Base-by-base conservation (phyloP, 2,329 filamentous ascomycete species). In the Paraphoma sp. region DNA sequence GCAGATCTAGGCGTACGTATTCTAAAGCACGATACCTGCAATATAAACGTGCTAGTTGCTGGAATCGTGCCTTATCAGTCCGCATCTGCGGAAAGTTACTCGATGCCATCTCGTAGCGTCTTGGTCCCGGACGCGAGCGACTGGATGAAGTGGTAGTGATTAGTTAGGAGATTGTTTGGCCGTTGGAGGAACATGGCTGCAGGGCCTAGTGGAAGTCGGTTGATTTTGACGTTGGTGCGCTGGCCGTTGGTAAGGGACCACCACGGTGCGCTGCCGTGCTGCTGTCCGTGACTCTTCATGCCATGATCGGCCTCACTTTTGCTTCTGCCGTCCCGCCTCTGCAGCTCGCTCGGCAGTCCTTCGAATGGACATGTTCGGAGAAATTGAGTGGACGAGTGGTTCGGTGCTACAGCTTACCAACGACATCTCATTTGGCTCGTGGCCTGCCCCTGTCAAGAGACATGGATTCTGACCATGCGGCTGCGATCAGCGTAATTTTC, bases 31-130 rank as follows among this genome's bases (percentile, higher is more conserved):
- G 50, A 58, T 61, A 58, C 48, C 56, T 66, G 65, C 66, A 70
- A 71, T 67, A 68, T 68, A 68, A 64, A 65, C 50, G 56, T 63
- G 46, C 55, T 51, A 45, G 40, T 45, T 38, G 41, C 36, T 43
- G 42, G 36, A 44, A 46, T 58, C 56, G 60, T 67, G 59, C 63
- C 66, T 73, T 73, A 72, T 74, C 70, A 65, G 67, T 63, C 56
- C 53, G 63, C 57, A 47, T 60, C 46, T 49, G 45, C 8, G 44
- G 42, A 41, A 42, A 38, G 52, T 69, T 72, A 71, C 67, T 65
- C 63, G 53, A 70, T 68, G 56, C 51, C 64, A 70, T 69, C 59
- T 70, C 60, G 61, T 68, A 55, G 60, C 31, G 29, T 33, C 30
- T 51, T 16, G 38, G 41, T 51, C 50, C 60, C 54, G 53, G 45